Evolutionary conservation across 371 early-diverging fungal genomes (phyloP).

Genomic region (Lichtheimia ramosa): DNA sequence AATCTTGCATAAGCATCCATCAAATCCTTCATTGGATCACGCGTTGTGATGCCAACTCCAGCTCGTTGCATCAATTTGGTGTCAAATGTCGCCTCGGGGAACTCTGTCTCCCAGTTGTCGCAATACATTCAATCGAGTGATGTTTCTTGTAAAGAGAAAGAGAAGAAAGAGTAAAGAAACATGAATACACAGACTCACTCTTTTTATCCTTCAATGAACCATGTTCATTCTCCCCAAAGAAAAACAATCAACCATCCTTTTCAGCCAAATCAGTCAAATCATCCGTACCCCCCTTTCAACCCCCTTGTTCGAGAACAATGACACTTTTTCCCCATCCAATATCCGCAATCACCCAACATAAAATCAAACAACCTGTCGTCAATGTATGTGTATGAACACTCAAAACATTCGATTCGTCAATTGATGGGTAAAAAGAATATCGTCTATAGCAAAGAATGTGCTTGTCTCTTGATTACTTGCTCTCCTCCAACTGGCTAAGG

Average conservation of each 20-base stretch:
- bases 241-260: constrained; percentile 1
- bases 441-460: no score
- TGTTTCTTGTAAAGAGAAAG: constrained; percentile 3
- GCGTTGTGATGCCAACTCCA: constrained; percentile 5
- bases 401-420: no score
- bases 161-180: constrained; percentile 7
- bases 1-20: constrained; percentile 25
- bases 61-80: not conserved
- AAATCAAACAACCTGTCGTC: no score
- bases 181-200: not conserved
- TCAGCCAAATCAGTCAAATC: no score
- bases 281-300: no score
- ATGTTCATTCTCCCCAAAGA: not conserved
- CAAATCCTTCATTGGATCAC: constrained; percentile 28
- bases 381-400: no score
- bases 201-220: constrained; percentile 3
- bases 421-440: no score
- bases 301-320: no score
- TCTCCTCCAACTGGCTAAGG: constrained; percentile 48
- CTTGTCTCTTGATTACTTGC: constrained; percentile 11
- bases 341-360: no score
- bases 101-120: constrained; percentile 1
- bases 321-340: no score
- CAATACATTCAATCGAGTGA: not conserved
- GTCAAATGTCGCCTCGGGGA: not conserved